These are phyloP conservation scores for Leptosphaerulina australis DNA, from an alignment of 2,329 filamentous ascomycete species.

Conservation along the genomic window DNA sequence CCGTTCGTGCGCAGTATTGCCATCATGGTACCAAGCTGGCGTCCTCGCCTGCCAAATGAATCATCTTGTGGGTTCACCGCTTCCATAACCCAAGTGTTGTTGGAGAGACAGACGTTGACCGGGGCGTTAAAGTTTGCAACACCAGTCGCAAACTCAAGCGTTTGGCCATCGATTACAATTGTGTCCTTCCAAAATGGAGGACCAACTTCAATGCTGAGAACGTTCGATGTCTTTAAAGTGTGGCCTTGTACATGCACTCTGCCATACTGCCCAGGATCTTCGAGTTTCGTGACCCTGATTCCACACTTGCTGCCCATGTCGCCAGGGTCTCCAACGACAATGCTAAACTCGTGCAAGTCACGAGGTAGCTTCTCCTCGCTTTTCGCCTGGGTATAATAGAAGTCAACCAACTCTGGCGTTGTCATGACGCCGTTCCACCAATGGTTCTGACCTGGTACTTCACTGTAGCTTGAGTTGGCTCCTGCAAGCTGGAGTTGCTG, in stretches of 20 bases:
- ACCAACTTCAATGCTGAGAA: slow-evolving; percentile 40
- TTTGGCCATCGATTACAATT: slow-evolving; percentile 33
- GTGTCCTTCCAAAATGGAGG: slow-evolving; percentile 20
- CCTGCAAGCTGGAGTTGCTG: slow-evolving; percentile 55
- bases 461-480: slow-evolving; percentile 55
- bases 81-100: slow-evolving; percentile 15
- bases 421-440: slow-evolving; percentile 64
- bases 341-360: slow-evolving; percentile 49
- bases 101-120: slow-evolving; percentile 2
- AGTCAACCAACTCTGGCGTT: slow-evolving; percentile 55
- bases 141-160: slow-evolving; percentile 15
- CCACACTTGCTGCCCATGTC: slow-evolving; percentile 60
- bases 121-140: neutral
- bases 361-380: slow-evolving; percentile 26
- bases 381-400: slow-evolving; percentile 52
- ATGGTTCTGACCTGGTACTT: slow-evolving; percentile 57
- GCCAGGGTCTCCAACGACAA: slow-evolving; percentile 59
- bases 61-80: slow-evolving; percentile 9
- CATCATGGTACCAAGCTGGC: slow-evolving; percentile 60
- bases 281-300: slow-evolving; percentile 57
- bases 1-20: slow-evolving; percentile 59
- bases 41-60: slow-evolving; percentile 48
- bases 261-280: slow-evolving; percentile 58
- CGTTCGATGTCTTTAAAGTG: slow-evolving; percentile 42
- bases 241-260: slow-evolving; percentile 51